phyloP scores from a whole-genome alignment of 148 eudicot genomes.

The Hydrangea macrophylla region DNA sequence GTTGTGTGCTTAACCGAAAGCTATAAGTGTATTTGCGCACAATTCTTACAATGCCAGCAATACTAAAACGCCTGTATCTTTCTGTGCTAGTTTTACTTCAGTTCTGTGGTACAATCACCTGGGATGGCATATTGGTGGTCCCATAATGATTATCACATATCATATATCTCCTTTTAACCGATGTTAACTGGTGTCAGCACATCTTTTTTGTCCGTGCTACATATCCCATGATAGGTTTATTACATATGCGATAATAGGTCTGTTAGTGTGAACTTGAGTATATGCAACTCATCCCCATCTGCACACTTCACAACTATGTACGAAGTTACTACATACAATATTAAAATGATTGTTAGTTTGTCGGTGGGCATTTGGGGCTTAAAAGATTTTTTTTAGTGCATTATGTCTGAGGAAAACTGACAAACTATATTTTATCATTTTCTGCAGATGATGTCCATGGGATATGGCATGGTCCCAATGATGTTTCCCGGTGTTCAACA shows the following conservation, averaged over 20 bases:
- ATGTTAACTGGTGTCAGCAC: no score
- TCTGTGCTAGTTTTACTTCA: neutral
- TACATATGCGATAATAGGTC: no score
- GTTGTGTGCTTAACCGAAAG: no score
- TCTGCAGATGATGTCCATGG: slow-evolving; percentile 83
- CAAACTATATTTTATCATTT: neutral
- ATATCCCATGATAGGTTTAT: no score
- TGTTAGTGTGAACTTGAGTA: neutral
- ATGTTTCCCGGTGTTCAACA: slow-evolving; percentile 80
- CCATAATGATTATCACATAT: no score
- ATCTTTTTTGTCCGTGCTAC: no score
- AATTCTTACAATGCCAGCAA: neutral
- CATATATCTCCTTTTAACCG: no score
- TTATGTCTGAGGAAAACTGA: no score
- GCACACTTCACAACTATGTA: neutral
- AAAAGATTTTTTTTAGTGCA: neutral
- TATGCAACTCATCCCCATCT: neutral
- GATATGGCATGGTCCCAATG: slow-evolving; percentile 76
- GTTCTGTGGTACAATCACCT: neutral
- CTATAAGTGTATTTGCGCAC: neutral
- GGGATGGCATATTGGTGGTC: no score
- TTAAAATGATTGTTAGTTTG: no score
- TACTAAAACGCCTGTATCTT: neutral
- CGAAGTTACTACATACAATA: neutral
- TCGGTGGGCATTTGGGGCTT: neutral